These are phyloP conservation scores for Plectranthus barbatus DNA, from an alignment of 257 asterid genomes.

Conservation along the genomic window DNA sequence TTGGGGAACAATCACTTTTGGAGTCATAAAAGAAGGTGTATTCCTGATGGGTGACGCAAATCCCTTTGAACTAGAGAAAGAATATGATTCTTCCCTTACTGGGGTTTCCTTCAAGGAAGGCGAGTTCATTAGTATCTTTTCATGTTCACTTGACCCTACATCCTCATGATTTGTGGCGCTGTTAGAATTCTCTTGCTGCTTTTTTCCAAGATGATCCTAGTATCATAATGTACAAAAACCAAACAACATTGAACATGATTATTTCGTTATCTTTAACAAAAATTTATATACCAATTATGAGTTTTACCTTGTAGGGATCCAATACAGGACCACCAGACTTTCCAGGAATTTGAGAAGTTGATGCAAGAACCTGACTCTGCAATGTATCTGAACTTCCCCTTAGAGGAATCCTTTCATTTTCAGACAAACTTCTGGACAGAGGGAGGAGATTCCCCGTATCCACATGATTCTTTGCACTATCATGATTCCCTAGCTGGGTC, in stretches of 20 bases:
- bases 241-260: not conserved
- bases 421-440: not conserved
- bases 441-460: not conserved
- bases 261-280: no score
- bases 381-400: not conserved
- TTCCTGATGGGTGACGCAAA: not conserved
- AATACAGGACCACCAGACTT: not conserved
- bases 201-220: conserved; percentile 31
- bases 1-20: no score
- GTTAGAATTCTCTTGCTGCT: not conserved
- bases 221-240: not conserved
- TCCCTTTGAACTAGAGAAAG: conserved; percentile 1
- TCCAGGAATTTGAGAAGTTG: not conserved
- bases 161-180: not conserved
- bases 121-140: not conserved
- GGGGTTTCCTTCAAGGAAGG: not conserved
- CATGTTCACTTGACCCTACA: not conserved
- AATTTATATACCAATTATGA: not conserved
- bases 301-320: not conserved
- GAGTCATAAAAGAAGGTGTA: conserved; percentile 14
- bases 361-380: not conserved
- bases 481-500: not conserved
- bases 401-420: not conserved
- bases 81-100: not conserved
- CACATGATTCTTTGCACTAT: not conserved